Percentiles rank a stretch among this genome's conserved stretches.
phyloP scores from a whole-genome alignment of 495 filamentous ascomycete genomes.

The Aspergillus conjunctus region DNA sequence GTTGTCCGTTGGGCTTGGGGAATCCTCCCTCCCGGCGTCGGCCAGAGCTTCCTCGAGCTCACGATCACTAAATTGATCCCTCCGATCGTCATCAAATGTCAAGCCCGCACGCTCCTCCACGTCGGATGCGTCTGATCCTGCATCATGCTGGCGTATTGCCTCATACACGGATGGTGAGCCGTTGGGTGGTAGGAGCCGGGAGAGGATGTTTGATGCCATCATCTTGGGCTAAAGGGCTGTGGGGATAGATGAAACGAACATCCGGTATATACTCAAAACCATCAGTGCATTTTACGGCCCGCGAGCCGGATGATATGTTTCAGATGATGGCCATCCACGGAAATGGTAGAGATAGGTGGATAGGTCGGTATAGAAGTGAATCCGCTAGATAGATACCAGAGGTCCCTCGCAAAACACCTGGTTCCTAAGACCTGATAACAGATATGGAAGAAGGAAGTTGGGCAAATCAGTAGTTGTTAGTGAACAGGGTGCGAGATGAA shows the following conservation, averaged over 20 bases:
- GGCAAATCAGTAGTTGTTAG: neutral
- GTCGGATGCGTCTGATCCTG: conserved; percentile 60
- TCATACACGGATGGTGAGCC: conserved; percentile 72
- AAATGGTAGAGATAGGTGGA: neutral
- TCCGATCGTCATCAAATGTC: conserved; percentile 65
- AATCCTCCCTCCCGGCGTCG: conserved; percentile 62
- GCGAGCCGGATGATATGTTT: conserved; percentile 12
- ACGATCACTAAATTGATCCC: conserved; percentile 66
- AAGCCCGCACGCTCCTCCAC: conserved; percentile 69
- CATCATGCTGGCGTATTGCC: conserved; percentile 63
- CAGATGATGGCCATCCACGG: conserved; percentile 26
- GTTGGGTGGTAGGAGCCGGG: conserved; percentile 66
- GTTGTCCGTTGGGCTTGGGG: conserved; percentile 58
- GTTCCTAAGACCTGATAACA: neutral
- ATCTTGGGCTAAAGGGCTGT: conserved; percentile 35
- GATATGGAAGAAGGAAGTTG: neutral
- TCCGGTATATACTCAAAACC: conserved; percentile 16
- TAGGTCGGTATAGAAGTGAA: neutral
- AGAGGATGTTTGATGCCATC: conserved; percentile 81
- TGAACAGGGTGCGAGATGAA: neutral
- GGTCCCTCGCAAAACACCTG: too few species aligned
- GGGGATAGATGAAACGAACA: conserved; percentile 18
- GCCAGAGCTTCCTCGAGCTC: conserved; percentile 69
- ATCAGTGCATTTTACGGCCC: conserved; percentile 27
- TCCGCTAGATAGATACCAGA: too few species aligned